A percentile compares a stretch with the other conserved stretches of the same genome.
Conservation (phyloP, 2,329 filamentous ascomycete species). For the Fusarium burgessii region DNA sequence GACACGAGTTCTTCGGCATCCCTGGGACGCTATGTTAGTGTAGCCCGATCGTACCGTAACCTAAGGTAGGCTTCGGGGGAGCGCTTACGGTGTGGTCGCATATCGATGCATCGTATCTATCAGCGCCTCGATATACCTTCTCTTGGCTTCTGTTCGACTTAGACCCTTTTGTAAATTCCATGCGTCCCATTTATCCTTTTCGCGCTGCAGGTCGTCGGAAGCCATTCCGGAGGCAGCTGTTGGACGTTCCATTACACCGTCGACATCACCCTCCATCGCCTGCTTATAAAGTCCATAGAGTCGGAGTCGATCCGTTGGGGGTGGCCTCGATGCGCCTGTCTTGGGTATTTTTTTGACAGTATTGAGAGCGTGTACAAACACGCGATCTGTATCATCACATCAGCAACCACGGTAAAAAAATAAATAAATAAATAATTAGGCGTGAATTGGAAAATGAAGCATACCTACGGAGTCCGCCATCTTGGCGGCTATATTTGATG, state of each 20-base stretch:
- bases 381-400: constrained; percentile 75
- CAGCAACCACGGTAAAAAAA: constrained; percentile 24
- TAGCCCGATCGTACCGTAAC: neutral
- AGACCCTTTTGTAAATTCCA: constrained; percentile 91
- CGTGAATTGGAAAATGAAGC: constrained; percentile 12
- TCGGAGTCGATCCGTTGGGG: constrained; percentile 83
- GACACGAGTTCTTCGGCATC: constrained; percentile 89
- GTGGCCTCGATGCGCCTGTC: constrained; percentile 89
- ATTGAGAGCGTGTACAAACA: constrained; percentile 98
- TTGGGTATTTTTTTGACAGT: constrained; percentile 98
- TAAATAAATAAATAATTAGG: too few species aligned
- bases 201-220: constrained; percentile 67
- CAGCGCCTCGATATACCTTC: constrained; percentile 90
- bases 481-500: constrained; percentile 25
- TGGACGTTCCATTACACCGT: constrained; percentile 91
- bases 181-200: constrained; percentile 86
- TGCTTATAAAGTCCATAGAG: constrained; percentile 99
- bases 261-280: constrained; percentile 97
- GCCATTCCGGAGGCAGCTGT: constrained; percentile 60
- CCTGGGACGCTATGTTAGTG: constrained; percentile 53
- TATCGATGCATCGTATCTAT: constrained; percentile 98
- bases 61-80: neutral
- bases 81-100: constrained; percentile 80
- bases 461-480: constrained; percentile 50
- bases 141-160: constrained; percentile 91